Percentiles rank a stretch among this genome's conserved stretches.
Conservation (phyloP, 2,329 filamentous ascomycete genomes). For the Graphilbum ipis-grandicollis region DNA sequence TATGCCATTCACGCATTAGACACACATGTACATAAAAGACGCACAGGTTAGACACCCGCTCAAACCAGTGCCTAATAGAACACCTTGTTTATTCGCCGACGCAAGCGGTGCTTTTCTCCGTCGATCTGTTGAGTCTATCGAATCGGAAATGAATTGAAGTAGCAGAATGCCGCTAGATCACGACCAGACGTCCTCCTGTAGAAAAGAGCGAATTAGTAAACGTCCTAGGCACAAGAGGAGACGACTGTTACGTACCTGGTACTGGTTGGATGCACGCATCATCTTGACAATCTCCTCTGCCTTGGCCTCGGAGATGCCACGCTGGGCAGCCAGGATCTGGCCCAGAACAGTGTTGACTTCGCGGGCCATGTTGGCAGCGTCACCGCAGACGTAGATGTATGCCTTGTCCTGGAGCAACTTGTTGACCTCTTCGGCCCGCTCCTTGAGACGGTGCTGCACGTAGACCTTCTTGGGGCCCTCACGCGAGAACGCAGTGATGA, state of each 20-base stretch:
- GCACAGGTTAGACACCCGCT: too few species aligned
- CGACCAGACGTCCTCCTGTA: slow-evolving; percentile 56
- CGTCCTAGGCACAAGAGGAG: not conserved
- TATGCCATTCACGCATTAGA: too few species aligned
- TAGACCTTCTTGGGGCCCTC: slow-evolving; percentile 81
- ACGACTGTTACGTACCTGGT: slow-evolving; percentile 51
- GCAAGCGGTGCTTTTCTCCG: too few species aligned
- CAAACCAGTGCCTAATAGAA: too few species aligned
- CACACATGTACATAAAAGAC: too few species aligned
- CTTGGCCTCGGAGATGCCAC: slow-evolving; percentile 68
- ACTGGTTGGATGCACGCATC: slow-evolving; percentile 88
- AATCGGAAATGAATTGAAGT: not conserved
- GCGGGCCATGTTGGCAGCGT: slow-evolving; percentile 91
- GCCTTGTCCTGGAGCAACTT: slow-evolving; percentile 72
- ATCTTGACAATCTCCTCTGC: slow-evolving; percentile 93
- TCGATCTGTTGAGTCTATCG: not conserved
- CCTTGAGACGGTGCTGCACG: slow-evolving; percentile 82
- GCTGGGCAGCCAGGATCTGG: slow-evolving; percentile 72
- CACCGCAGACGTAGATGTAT: slow-evolving; percentile 96
- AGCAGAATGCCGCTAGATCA: slow-evolving; percentile 12
- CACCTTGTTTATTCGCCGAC: too few species aligned
- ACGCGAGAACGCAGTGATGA: slow-evolving; percentile 91
- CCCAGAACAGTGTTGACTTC: slow-evolving; percentile 79
- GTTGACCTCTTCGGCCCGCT: slow-evolving; percentile 70
- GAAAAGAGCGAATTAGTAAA: slow-evolving; percentile 2